Conservation (phyloP, 352 stramenopile species). For the Aphanomyces cochlioides region DNA sequence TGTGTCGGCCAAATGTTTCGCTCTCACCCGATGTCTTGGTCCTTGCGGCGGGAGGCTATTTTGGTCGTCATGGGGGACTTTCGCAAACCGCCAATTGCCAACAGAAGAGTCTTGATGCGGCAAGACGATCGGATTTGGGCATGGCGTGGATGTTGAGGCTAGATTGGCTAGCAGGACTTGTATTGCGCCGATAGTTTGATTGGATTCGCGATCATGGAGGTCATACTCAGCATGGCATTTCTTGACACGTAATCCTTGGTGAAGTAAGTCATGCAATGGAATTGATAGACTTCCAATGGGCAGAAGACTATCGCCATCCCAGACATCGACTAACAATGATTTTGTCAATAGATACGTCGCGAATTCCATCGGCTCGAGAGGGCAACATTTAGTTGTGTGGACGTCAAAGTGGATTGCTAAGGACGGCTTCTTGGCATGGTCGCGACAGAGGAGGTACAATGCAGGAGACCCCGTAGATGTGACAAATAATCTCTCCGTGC, state of each 20-base stretch:
- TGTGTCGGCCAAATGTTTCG: slow-evolving; percentile 61
- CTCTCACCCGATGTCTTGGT: slow-evolving; percentile 67
- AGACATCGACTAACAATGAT: slow-evolving; percentile 88
- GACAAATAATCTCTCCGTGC: slow-evolving; percentile 76
- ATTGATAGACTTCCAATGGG: slow-evolving; percentile 80
- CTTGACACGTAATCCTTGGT: slow-evolving; percentile 84
- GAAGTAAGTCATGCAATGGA: slow-evolving; percentile 82
- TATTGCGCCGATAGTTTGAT: slow-evolving; percentile 48
- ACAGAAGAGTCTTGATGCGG: neutral
- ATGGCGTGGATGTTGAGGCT: slow-evolving; percentile 34
- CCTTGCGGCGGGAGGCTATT: neutral
- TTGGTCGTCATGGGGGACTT: neutral
- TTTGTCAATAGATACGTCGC: slow-evolving; percentile 83
- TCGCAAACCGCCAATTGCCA: slow-evolving; percentile 33
- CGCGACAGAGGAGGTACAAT: slow-evolving; percentile 30
- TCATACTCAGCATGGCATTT: slow-evolving; percentile 86
- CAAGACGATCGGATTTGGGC: slow-evolving; percentile 22
- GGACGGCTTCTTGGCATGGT: slow-evolving; percentile 58
- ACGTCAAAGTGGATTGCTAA: slow-evolving; percentile 73
- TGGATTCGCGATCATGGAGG: slow-evolving; percentile 29
- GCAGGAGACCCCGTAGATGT: slow-evolving; percentile 50
- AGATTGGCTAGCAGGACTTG: slow-evolving; percentile 89
- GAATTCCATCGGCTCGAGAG: slow-evolving; percentile 73
- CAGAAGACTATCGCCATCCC: slow-evolving; percentile 90
- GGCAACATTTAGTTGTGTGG: slow-evolving; percentile 54